phyloP scores from a whole-genome alignment of 208 protist genomes.

The Crithidia bombi region DNA sequence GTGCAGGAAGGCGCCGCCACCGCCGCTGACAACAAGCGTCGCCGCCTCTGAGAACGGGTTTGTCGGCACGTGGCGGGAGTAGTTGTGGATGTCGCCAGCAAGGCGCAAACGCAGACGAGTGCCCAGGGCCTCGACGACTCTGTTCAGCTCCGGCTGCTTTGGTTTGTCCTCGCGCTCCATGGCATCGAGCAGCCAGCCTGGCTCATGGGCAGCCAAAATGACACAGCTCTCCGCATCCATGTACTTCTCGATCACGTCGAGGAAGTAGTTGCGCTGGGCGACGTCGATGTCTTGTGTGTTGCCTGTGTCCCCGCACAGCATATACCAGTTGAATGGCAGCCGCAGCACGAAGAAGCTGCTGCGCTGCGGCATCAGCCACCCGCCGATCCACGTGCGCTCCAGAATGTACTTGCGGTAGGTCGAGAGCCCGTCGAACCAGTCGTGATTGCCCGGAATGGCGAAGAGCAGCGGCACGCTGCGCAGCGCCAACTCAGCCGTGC shows the following conservation, averaged over 20 bases:
- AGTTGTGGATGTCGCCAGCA: conserved; percentile 88
- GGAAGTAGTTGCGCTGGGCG: conserved; percentile 87
- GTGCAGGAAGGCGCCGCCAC: conserved; percentile 85
- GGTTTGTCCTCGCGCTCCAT: conserved; percentile 48
- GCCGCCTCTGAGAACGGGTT: conserved; percentile 60
- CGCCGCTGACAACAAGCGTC: conserved; percentile 79
- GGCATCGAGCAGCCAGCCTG: conserved; percentile 77
- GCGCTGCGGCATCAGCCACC: conserved; percentile 88
- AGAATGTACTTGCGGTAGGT: conserved; percentile 84
- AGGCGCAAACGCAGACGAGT: conserved; percentile 70
- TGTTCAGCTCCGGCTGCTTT: conserved; percentile 61
- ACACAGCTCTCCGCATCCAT: conserved; percentile 78
- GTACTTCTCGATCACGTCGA: conserved; percentile 68
- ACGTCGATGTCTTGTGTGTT: conserved; percentile 79
- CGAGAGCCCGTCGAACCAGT: conserved; percentile 89
- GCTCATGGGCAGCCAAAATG: conserved; percentile 72
- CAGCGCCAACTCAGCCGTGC: conserved; percentile 55
- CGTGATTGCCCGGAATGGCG: conserved; percentile 89
- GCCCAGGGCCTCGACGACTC: conserved; percentile 57
- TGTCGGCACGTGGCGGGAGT: conserved; percentile 74
- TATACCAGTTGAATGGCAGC: conserved; percentile 87
- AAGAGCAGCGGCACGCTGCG: conserved; percentile 76
- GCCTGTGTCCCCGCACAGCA: conserved; percentile 83
- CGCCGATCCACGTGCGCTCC: conserved; percentile 72
- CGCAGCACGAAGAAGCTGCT: conserved; percentile 82